phyloP scores from a whole-genome alignment of 345 rosid genomes.

The Litchi chinensis region DNA sequence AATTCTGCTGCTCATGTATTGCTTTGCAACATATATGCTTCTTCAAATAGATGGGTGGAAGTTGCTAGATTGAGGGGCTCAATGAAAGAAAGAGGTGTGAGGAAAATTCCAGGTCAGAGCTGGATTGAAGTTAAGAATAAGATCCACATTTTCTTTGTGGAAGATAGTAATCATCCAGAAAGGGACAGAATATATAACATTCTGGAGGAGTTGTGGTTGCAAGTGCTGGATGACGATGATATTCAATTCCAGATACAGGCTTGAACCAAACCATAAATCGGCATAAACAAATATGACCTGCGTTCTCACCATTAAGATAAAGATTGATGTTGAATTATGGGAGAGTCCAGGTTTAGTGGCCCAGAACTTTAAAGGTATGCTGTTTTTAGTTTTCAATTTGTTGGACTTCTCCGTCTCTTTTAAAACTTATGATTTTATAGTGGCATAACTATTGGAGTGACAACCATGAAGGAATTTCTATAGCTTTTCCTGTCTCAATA shows the following conservation, averaged over 20 bases:
- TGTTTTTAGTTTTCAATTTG: neutral
- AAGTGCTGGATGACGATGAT: slow-evolving; percentile 45
- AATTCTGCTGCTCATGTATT: slow-evolving; percentile 67
- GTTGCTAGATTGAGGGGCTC: slow-evolving; percentile 54
- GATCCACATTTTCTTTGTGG: slow-evolving; percentile 62
- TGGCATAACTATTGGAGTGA: neutral
- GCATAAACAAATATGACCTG: neutral
- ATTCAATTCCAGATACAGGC: slow-evolving; percentile 29
- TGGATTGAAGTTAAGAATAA: slow-evolving; percentile 62
- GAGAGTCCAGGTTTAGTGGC: neutral
- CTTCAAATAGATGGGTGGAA: slow-evolving; percentile 60
- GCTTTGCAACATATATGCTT: slow-evolving; percentile 63
- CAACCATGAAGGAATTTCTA: neutral
- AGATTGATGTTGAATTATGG: neutral
- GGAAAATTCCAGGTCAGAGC: slow-evolving; percentile 78
- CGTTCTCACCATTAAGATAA: neutral
- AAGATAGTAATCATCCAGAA: slow-evolving; percentile 64
- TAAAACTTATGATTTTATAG: neutral
- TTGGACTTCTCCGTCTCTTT: neutral
- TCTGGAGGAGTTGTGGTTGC: slow-evolving; percentile 45
- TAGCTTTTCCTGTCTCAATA: too few relatives aligned
- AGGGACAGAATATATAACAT: slow-evolving; percentile 47
- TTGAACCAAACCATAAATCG: slow-evolving; percentile 6
- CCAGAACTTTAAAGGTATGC: neutral
- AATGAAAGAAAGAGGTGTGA: slow-evolving; percentile 58